Conservation (phyloP, 2,329 filamentous ascomycete species). For the Graphilbum sp. region DNA sequence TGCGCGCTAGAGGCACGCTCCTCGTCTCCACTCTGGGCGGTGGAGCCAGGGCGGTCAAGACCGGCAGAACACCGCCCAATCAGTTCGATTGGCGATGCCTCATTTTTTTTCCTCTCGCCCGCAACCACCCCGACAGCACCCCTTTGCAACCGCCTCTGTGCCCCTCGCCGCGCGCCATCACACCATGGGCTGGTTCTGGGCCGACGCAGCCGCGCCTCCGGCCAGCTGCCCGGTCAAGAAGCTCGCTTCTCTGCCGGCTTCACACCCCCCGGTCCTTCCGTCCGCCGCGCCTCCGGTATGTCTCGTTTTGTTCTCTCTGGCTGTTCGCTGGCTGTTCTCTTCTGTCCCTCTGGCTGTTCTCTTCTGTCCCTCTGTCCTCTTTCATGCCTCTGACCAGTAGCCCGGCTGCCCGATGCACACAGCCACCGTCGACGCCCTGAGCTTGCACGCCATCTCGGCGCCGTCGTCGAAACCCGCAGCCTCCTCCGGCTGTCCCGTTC, state of each 20-base stretch:
- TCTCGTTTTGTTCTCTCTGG: not conserved
- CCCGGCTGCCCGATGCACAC: constrained; percentile 42
- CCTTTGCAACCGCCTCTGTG: not conserved
- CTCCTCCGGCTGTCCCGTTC: constrained; percentile 28
- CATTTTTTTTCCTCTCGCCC: too few species aligned
- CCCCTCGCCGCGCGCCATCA: too few species aligned
- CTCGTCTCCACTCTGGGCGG: too few species aligned
- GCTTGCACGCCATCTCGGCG: constrained; percentile 12
- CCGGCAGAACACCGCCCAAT: constrained; percentile 3
- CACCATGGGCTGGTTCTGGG: constrained; percentile 51
- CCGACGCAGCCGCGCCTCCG: constrained; percentile 24
- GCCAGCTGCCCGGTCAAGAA: not conserved
- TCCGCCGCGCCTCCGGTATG: constrained; percentile 23
- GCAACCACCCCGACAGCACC: too few species aligned
- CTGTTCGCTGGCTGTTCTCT: too few species aligned
- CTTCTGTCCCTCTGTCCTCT: not conserved
- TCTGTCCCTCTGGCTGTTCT: not conserved
- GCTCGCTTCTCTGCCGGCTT: constrained; percentile 1
- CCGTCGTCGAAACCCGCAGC: constrained; percentile 12
- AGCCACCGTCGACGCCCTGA: constrained; percentile 31
- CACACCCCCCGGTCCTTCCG: constrained; percentile 6
- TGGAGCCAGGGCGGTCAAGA: constrained; percentile 6
- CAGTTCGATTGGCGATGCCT: not conserved
- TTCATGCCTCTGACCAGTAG: constrained; percentile 15
- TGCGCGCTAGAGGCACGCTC: too few species aligned